Conservation (phyloP, 257 asterid species). For the Vinca minor region DNA sequence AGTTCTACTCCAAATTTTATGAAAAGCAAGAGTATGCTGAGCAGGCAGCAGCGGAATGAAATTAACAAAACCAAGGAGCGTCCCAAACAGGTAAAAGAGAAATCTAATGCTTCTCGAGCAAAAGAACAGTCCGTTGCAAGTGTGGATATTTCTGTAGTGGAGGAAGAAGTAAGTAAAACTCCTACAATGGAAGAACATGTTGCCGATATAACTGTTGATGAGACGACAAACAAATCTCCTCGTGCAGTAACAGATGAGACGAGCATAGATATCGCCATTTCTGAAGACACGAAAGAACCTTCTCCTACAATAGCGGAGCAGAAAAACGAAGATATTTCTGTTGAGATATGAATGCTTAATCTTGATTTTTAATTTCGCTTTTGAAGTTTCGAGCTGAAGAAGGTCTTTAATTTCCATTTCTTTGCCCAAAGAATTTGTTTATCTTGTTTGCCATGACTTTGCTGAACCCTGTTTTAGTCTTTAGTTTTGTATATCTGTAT, state of each 20-base stretch:
- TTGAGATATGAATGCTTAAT: conserved; percentile 29
- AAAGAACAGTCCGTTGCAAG: neutral
- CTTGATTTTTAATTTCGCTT: conserved; percentile 20
- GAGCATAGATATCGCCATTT: conserved; percentile 6
- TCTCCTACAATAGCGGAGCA: conserved; percentile 16
- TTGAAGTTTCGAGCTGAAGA: conserved; percentile 11
- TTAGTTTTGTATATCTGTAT: conserved; percentile 46
- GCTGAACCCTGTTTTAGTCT: conserved; percentile 22
- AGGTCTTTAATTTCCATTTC: conserved; percentile 6
- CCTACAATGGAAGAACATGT: neutral
- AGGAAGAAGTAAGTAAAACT: conserved; percentile 6
- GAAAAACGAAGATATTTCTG: conserved; percentile 24
- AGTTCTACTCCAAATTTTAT: conserved; percentile 33
- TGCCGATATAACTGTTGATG: conserved; percentile 17
- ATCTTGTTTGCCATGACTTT: conserved; percentile 27
- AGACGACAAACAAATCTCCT: conserved; percentile 18
- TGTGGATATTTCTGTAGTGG: conserved; percentile 1
- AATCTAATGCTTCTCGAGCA: conserved; percentile 20
- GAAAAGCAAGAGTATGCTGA: conserved; percentile 31
- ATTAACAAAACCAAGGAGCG: conserved; percentile 31
- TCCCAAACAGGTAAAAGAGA: conserved; percentile 28
- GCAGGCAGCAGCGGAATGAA: conserved; percentile 26
- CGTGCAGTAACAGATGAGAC: neutral
- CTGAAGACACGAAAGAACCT: conserved; percentile 14
- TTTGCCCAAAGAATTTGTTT: no score